A percentile compares a stretch with the other conserved stretches of the same genome.
Evolutionary conservation across 2,329 filamentous ascomycete species (phyloP).

Genomic region (Ophiosphaerella korrae): DNA sequence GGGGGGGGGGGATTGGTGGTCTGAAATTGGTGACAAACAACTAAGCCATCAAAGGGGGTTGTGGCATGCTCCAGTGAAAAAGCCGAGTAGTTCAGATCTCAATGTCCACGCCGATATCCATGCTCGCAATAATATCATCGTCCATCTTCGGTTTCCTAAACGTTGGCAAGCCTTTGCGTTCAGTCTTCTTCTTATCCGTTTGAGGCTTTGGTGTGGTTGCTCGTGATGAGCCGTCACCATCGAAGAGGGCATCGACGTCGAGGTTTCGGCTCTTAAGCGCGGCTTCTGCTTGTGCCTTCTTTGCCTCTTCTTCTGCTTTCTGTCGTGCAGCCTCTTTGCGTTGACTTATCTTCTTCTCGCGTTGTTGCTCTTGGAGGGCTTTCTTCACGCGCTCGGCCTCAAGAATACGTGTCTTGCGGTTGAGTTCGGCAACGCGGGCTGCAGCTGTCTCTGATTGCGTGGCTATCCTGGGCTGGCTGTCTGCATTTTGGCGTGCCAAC

Average conservation of each 20-base stretch:
- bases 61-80: too few relatives aligned
- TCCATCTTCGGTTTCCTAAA: constrained; percentile 80
- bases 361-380: constrained; percentile 78
- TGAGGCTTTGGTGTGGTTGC: constrained; percentile 53
- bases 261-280: constrained; percentile 35
- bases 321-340: constrained; percentile 51
- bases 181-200: constrained; percentile 58
- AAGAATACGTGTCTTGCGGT: constrained; percentile 79
- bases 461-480: constrained; percentile 61
- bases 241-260: constrained; percentile 54
- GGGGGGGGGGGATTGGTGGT: too few relatives aligned
- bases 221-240: constrained; percentile 50
- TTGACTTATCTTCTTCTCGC: constrained; percentile 43
- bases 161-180: constrained; percentile 64
- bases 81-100: constrained; percentile 64
- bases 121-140: constrained; percentile 86
- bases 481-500: constrained; percentile 69
- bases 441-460: constrained; percentile 68
- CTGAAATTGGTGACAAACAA: too few relatives aligned
- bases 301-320: constrained; percentile 57
- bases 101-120: constrained; percentile 92
- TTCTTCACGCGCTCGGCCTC: constrained; percentile 91
- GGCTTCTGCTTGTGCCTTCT: constrained; percentile 49
- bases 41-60: too few relatives aligned
- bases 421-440: constrained; percentile 81